These are phyloP conservation scores for Globisporangium canariense DNA, from an alignment of 352 stramenopile genomes.

Conservation along the genomic window DNA sequence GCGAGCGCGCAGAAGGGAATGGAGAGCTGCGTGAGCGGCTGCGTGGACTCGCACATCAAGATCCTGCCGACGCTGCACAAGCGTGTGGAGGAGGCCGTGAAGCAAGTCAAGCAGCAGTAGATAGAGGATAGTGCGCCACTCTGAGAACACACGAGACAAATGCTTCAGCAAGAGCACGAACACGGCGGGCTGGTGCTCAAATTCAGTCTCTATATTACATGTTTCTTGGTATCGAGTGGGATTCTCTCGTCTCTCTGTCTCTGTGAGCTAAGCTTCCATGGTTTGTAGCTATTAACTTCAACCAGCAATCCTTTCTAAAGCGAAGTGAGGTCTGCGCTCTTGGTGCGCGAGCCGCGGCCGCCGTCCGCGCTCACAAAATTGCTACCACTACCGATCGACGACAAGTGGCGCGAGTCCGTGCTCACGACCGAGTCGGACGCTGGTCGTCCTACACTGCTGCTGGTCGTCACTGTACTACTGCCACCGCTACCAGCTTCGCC, in stretches of 20 bases:
- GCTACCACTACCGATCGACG: conserved; percentile 34
- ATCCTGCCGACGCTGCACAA: conserved; percentile 71
- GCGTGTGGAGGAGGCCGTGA: conserved; percentile 67
- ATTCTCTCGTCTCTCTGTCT: not conserved
- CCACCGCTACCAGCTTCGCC: not conserved
- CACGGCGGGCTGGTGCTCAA: not conserved
- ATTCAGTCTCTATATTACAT: not conserved
- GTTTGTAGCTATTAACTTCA: not conserved
- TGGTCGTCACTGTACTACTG: not conserved
- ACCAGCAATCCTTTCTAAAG: conserved; percentile 11
- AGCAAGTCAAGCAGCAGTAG: conserved; percentile 64
- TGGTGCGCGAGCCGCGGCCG: conserved; percentile 5
- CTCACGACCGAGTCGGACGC: conserved; percentile 15
- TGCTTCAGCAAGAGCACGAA: not conserved
- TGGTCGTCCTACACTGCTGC: not conserved
- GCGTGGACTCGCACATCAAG: conserved; percentile 75
- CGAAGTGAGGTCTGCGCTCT: conserved; percentile 22
- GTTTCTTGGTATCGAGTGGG: not conserved
- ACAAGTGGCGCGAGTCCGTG: conserved; percentile 26
- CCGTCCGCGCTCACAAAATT: conserved; percentile 32
- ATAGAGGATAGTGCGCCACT: not conserved
- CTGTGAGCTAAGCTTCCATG: not conserved
- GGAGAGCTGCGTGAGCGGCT: conserved; percentile 62
- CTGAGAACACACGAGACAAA: not conserved
- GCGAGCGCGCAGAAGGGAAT: conserved; percentile 68